Evolutionary conservation across 306 rosid genomes (phyloP).

Genomic region (Quercus agrifolia): DNA sequence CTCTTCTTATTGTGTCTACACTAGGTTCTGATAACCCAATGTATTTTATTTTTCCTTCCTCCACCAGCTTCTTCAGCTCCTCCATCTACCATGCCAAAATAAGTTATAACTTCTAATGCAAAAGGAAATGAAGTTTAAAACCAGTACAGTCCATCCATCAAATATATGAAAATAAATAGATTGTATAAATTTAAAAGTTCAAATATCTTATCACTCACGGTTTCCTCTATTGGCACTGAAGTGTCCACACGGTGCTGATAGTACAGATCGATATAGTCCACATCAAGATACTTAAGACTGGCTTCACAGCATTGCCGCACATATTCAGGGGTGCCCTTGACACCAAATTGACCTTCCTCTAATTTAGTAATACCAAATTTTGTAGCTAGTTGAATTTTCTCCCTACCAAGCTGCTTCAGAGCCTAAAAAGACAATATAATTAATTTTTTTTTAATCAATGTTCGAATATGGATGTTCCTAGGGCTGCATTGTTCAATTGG

Average conservation of each 20-base stretch:
- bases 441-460: background rate
- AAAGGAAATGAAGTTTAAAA: background rate
- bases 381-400: conserved; percentile 64
- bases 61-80: conserved; percentile 60
- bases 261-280: conserved; percentile 51
- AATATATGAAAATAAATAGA: background rate
- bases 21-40: conserved; percentile 61
- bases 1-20: conserved; percentile 60
- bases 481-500: background rate
- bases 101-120: background rate
- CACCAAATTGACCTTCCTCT: conserved; percentile 14
- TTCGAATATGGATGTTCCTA: background rate
- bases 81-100: conserved; percentile 36
- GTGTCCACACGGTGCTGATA: conserved; percentile 63
- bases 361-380: conserved; percentile 45
- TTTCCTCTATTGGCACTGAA: conserved; percentile 69
- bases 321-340: conserved; percentile 58
- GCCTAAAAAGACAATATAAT: conserved; percentile 40
- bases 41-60: conserved; percentile 62
- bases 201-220: conserved; percentile 37
- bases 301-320: conserved; percentile 68
- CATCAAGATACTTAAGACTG: conserved; percentile 52
- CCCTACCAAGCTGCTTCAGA: conserved; percentile 64
- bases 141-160: background rate
- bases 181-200: background rate